Evolutionary conservation across 2,329 filamentous ascomycete genomes (phyloP).

Genomic region (Bipolaris zeicola): DNA sequence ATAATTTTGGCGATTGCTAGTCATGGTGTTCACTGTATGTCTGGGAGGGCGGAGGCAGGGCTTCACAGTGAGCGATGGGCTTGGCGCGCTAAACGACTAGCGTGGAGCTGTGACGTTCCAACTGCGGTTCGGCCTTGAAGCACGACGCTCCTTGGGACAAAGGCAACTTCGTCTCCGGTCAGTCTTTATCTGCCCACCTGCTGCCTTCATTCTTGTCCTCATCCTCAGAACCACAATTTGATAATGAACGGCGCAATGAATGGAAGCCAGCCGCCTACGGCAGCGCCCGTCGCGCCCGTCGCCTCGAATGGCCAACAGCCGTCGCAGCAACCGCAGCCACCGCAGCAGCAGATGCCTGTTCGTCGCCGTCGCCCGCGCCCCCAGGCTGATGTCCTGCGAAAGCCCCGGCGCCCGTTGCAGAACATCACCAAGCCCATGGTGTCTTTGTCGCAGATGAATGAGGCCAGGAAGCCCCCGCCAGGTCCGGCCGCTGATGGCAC

Average conservation of each 20-base stretch:
- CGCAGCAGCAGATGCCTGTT: slow-evolving; percentile 22
- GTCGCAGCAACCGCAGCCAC: background rate
- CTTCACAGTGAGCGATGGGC: slow-evolving; percentile 3
- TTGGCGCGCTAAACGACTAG: slow-evolving; percentile 15
- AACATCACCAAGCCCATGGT: slow-evolving; percentile 41
- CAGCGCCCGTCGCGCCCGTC: slow-evolving; percentile 34
- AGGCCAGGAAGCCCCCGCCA: slow-evolving; percentile 23
- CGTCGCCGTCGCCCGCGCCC: slow-evolving; percentile 43
- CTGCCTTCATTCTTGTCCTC: slow-evolving; percentile 30
- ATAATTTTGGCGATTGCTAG: background rate
- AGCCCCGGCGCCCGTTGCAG: slow-evolving; percentile 41
- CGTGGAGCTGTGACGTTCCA: slow-evolving; percentile 24
- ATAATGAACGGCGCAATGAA: slow-evolving; percentile 32
- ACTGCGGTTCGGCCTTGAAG: slow-evolving; percentile 7
- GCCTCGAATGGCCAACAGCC: slow-evolving; percentile 40
- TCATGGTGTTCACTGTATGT: slow-evolving; percentile 14
- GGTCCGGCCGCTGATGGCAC: slow-evolving; percentile 16
- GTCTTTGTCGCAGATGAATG: slow-evolving; percentile 43
- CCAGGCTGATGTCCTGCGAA: slow-evolving; percentile 47
- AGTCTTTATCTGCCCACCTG: slow-evolving; percentile 34
- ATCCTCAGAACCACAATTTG: background rate
- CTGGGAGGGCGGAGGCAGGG: slow-evolving; percentile 12
- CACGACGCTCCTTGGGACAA: slow-evolving; percentile 9
- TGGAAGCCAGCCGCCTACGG: slow-evolving; percentile 21
- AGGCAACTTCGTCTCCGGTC: slow-evolving; percentile 15